Base-by-base conservation (phyloP, 805 yeast genomes). In the Ogataea kodamae region DNA sequence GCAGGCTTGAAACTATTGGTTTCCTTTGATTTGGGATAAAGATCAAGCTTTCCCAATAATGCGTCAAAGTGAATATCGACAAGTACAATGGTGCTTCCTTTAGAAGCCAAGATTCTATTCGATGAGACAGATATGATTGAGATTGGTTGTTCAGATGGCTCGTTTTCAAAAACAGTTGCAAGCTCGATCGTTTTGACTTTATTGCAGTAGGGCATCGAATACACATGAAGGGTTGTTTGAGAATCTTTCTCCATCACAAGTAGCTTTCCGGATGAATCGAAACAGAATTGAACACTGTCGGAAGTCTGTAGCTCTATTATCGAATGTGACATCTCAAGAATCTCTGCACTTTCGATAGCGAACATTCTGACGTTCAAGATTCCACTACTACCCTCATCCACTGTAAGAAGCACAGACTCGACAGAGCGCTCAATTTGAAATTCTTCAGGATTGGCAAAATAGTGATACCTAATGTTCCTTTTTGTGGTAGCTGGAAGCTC, bases 31-130 rank as follows among this genome's bases (percentile, higher is more conserved):
- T 57, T 55, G 7, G 59, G 30, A 31, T 55, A 55, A 6, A 57
- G 35, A 37, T 58, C 61, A 9, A 55, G 35, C 6, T 44, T 40
- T 6, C 60, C 51, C 9, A 59, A 35, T 10, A 69, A 46, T 30
- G 74, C 63, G 28, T 63, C 63, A 42, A 54, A 70, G 40, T 65
- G 63, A 43, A 65, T 55, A 48, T 73, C 76, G 30, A 74, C 44
- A 31, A 74, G 52, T 23, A 63, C 61, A 21, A 73, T 49, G 32
- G 63, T 58, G 39, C 62, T 57, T 18, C 61, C 62, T 33, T 56
- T 52, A 0, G 74, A 55, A 7, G 74, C 42, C 8, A 74, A 50
- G n/a, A 72, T 43, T 44, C 81, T 60, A 44, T 70, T 72, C 9
- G 67, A 52, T 23, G 73, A 61, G 4, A 69, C 68, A 3, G 68